Base-by-base conservation (phyloP, 306 rosid genomes). In the Pterocarpus santalinus region DNA sequence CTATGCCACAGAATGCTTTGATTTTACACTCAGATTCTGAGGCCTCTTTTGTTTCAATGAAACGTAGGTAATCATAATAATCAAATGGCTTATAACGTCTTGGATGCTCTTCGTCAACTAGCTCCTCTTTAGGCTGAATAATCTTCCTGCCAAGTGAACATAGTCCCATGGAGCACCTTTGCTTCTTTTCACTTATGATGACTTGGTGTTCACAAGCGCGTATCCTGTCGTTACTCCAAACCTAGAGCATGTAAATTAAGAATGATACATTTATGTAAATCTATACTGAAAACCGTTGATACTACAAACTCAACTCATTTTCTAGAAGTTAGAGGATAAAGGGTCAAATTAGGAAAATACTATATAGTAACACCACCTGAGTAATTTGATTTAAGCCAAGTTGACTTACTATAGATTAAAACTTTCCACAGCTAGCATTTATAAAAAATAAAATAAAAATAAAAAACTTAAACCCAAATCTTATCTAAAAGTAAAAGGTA, bases 161-260 rank as follows among this genome's bases (percentile, higher is more conserved):
- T 30, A 85, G 64, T 65, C 88, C 88, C 71, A 85, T 56, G 0
- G 85, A 85, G 38, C 3, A 85, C 32, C 88, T 76, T 17, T 55
- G 76, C 55, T 81, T 76, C 75, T 85, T 46, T 57, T 4, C 84
- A 30, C 8, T 84, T 56, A 84, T 44, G 8, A 80, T 69, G 1
- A 84, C 61, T 80, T 44, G 62, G 49, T 84, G 87, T 53, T 61
- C 79, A 75, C 87, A 84, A 6, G 70, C 1, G 0, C 8, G 14
- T 55, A 84, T 80, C 73, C 87, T 80, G 15, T 80, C 87, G 9
- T 75, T 84, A 7, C 81, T 80, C 84, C 84, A 84, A 51, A 80
- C 79, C 87, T 84, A 43, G 3, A 9, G 47, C 16, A 57, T 38
- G 9, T 13, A 63, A 34, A 58, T 2, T 14, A 52, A 58, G 33